These are phyloP conservation scores for Vigna unguiculata DNA, from an alignment of 306 rosid species.

Conservation along the genomic window DNA sequence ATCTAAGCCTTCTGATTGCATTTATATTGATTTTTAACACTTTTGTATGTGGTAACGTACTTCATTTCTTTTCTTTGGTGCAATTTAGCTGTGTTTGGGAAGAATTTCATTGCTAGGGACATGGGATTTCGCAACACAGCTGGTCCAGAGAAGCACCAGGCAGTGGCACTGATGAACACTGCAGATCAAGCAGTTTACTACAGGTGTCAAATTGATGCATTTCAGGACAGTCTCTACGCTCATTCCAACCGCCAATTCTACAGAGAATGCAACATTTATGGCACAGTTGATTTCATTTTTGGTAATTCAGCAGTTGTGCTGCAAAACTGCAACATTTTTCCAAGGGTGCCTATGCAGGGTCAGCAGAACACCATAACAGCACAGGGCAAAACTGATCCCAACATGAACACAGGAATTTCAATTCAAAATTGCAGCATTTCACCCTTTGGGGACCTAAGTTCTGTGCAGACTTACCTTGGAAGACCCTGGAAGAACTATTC, in stretches of 20 bases:
- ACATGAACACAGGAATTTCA: constrained; percentile 75
- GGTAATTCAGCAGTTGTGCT: constrained; percentile 74
- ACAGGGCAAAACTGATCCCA: constrained; percentile 80
- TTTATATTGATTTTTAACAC: background rate
- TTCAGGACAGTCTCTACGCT: constrained; percentile 75
- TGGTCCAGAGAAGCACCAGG: constrained; percentile 77
- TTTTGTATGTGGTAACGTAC: constrained; percentile 2
- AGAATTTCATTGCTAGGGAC: constrained; percentile 64
- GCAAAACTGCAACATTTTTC: constrained; percentile 65
- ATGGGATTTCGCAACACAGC: constrained; percentile 78
- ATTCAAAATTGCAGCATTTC: constrained; percentile 62
- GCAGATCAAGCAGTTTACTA: constrained; percentile 72
- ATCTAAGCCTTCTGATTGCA: background rate
- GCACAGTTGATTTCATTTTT: constrained; percentile 85
- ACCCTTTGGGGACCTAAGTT: constrained; percentile 61
- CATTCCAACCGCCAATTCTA: constrained; percentile 73
- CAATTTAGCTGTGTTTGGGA: constrained; percentile 47
- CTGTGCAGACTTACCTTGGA: constrained; percentile 72
- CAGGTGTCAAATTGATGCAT: constrained; percentile 65
- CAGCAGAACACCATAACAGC: constrained; percentile 84
- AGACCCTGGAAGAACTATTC: constrained; percentile 92
- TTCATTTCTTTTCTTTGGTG: background rate
- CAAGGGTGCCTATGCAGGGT: constrained; percentile 60
- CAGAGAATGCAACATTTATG: constrained; percentile 67
- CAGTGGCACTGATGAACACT: constrained; percentile 73